Evolutionary conservation across 176 grass and related monocot genomes (phyloP).

Genomic region (Panicum miliaceum): DNA sequence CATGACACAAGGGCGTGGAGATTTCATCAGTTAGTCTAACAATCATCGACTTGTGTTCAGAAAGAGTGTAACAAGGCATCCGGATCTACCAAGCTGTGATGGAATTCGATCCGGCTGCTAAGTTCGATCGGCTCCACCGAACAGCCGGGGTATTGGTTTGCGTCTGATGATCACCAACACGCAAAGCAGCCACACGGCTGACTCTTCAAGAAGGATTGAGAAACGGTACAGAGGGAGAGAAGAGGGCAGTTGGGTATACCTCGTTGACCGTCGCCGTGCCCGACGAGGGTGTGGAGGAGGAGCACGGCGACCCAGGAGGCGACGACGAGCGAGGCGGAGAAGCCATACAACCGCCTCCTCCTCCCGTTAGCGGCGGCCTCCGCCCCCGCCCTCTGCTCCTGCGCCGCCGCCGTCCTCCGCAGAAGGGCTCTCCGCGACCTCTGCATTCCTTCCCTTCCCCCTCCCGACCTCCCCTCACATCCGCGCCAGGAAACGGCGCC

Average conservation of each 20-base stretch:
- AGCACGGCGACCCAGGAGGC: slow-evolving; percentile 74
- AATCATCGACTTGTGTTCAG: slow-evolving; percentile 3
- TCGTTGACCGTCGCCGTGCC: slow-evolving; percentile 70
- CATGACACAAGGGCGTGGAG: neutral
- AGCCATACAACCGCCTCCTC: slow-evolving; percentile 64
- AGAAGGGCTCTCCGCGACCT: slow-evolving; percentile 74
- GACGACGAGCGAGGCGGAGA: slow-evolving; percentile 72
- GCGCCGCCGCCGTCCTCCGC: slow-evolving; percentile 66
- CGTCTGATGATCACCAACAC: slow-evolving; percentile 32
- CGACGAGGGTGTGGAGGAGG: slow-evolving; percentile 73
- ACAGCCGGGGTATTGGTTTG: neutral
- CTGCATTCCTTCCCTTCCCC: slow-evolving; percentile 64
- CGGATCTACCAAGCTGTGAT: slow-evolving; percentile 38
- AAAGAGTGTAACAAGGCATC: slow-evolving; percentile 3
- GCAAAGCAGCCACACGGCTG: slow-evolving; percentile 23
- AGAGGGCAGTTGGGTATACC: slow-evolving; percentile 45
- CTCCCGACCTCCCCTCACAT: slow-evolving; percentile 44
- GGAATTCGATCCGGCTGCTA: neutral
- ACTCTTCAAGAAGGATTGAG: neutral
- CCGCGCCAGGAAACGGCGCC: no score
- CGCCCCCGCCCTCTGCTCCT: slow-evolving; percentile 43
- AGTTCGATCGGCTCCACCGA: neutral
- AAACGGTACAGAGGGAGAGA: neutral
- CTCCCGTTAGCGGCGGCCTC: slow-evolving; percentile 31
- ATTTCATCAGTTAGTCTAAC: slow-evolving; percentile 26